Conservation (phyloP, 305 asterid species). For the Euphrasia arctica region DNA sequence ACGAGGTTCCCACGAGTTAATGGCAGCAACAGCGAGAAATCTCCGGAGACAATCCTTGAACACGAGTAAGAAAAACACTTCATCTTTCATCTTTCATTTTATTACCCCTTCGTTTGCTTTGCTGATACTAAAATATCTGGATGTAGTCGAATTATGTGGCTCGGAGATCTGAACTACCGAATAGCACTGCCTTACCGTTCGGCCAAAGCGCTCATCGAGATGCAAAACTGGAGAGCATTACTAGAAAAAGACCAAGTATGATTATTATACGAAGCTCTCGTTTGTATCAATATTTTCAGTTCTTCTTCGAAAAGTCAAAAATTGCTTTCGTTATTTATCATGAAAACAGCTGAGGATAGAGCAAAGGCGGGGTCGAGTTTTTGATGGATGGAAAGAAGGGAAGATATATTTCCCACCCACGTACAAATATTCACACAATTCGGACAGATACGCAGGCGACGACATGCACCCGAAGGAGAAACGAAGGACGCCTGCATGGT, state of each 20-base stretch:
- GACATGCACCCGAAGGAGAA: slow-evolving; percentile 98
- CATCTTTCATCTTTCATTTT: neutral
- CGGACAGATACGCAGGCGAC: slow-evolving; percentile 97
- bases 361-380: slow-evolving; percentile 91
- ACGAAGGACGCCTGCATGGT: slow-evolving; percentile 99
- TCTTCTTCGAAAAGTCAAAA: neutral
- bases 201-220: slow-evolving; percentile 93
- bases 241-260: slow-evolving; percentile 93
- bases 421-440: slow-evolving; percentile 91
- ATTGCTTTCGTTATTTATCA: slow-evolving; percentile 10
- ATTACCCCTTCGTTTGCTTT: neutral
- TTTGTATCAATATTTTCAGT: slow-evolving; percentile 11
- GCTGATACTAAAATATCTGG: slow-evolving; percentile 27
- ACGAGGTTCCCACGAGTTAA: slow-evolving; percentile 90
- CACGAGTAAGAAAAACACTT: slow-evolving; percentile 65
- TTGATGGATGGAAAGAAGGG: slow-evolving; percentile 98
- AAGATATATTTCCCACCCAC: slow-evolving; percentile 99
- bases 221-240: slow-evolving; percentile 99
- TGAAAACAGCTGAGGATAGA: slow-evolving; percentile 66
- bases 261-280: slow-evolving; percentile 8
- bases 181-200: slow-evolving; percentile 92
- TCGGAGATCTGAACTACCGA: slow-evolving; percentile 97
- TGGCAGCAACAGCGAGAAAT: slow-evolving; percentile 64
- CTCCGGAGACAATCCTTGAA: slow-evolving; percentile 85
- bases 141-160: slow-evolving; percentile 91